phyloP scores from a whole-genome alignment of 2,329 filamentous ascomycete genomes.

The Penicillium sp. region DNA sequence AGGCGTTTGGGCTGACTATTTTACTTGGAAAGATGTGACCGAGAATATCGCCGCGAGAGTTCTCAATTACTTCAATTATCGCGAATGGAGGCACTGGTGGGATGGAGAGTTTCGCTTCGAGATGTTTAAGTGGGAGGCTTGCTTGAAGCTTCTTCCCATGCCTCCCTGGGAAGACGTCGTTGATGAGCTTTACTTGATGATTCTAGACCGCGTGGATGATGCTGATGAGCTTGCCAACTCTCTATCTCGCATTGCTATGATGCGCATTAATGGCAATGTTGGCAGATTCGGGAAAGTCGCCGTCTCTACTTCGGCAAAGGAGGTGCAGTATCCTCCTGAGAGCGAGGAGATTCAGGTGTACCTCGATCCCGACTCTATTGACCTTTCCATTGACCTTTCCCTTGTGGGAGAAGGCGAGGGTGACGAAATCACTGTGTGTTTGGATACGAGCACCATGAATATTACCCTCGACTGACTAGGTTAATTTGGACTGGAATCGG shows the following conservation, averaged over 20 bases:
- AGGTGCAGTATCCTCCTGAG: too few relatives aligned
- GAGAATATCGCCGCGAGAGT: conserved; percentile 17
- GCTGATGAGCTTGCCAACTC: conserved; percentile 15
- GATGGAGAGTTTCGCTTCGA: conserved; percentile 22
- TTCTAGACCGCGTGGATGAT: conserved; percentile 35
- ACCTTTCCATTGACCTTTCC: too few relatives aligned
- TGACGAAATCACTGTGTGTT: too few relatives aligned
- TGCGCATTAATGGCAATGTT: too few relatives aligned
- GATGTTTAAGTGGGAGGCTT: conserved; percentile 34
- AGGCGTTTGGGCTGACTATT: conserved; percentile 1
- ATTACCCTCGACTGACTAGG: too few relatives aligned
- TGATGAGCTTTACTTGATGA: conserved; percentile 26
- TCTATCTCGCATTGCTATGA: neutral
- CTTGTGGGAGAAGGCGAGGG: too few relatives aligned
- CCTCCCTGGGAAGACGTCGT: conserved; percentile 34
- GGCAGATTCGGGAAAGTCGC: too few relatives aligned
- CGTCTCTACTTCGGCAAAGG: too few relatives aligned
- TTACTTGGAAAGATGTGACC: conserved; percentile 7
- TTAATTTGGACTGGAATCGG: too few relatives aligned
- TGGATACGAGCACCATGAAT: too few relatives aligned
- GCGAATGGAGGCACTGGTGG: conserved; percentile 33
- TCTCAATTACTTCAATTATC: conserved; percentile 17
- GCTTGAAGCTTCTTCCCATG: conserved; percentile 22
- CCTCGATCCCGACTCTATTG: neutral
- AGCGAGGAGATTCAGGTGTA: neutral